These are phyloP conservation scores for Paramyrothecium roridum DNA, from an alignment of 2,329 filamentous ascomycete genomes.

Conservation along the genomic window DNA sequence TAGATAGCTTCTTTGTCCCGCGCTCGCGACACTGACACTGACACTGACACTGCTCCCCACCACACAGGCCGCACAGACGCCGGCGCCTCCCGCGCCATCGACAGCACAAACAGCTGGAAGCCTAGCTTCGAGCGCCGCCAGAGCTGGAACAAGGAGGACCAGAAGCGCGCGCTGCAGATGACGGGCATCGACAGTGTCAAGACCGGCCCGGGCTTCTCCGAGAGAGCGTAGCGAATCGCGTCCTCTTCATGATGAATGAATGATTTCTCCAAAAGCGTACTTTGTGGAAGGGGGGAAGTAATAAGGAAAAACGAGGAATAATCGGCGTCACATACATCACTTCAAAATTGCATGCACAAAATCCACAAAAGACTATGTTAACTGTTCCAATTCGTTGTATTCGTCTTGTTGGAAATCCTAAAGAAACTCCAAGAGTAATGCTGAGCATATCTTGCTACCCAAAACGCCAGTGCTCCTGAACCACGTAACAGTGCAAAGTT, in stretches of 20 bases:
- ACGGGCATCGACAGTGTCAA: constrained; percentile 30
- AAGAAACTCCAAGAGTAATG: no score
- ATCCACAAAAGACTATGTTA: no score
- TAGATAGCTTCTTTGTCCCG: no score
- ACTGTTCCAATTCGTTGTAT: no score
- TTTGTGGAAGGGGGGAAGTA: not conserved
- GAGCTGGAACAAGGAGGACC: constrained; percentile 52
- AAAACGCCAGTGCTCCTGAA: no score
- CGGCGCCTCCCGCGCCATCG: constrained; percentile 27
- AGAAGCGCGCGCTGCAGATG: constrained; percentile 51
- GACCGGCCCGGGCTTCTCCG: constrained; percentile 39
- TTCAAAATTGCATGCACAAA: no score
- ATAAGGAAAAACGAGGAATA: not conserved
- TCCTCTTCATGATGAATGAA: constrained; percentile 1
- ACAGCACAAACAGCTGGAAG: constrained; percentile 39
- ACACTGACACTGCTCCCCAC: not conserved
- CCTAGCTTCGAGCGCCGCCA: constrained; percentile 43
- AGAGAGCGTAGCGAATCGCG: constrained; percentile 23
- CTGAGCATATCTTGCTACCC: no score
- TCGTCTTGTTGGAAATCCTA: no score
- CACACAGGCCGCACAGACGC: constrained; percentile 13
- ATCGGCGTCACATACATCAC: no score
- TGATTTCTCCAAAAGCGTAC: not conserved
- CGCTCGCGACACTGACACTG: no score
- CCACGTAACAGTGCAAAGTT: no score